Base-by-base conservation (phyloP, 2,329 filamentous ascomycete genomes). In the Aspergillus fijiensis region DNA sequence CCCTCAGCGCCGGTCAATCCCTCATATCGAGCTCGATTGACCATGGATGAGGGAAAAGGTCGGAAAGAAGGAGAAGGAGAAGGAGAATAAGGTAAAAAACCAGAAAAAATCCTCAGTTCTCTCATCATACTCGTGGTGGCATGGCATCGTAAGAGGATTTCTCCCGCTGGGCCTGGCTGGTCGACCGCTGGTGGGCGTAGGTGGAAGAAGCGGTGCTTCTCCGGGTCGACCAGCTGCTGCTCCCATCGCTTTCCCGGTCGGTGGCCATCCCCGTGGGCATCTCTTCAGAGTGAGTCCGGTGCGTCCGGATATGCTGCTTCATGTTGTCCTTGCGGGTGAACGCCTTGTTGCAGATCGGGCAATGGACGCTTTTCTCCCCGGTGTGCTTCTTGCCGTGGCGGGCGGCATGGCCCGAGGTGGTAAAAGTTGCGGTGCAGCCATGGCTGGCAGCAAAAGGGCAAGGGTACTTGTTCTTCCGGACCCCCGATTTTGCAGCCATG, bases 321-420 rank as follows among this genome's bases (percentile, higher is more conserved):
- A 88, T 88, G 73, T 88, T 88, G 76, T 88, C 86, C 69, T 88
- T 88, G 63, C 86, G 83, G 12, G 86, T 88, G 69, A 88, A 88
- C 12, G 85, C 85, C 73, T 88, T 88, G 76, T 85, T 84, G 78
- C 86, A 88, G 62, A 87, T 84, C 0, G 86, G 86, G 69, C 86
- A 88, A 67, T 85, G 82, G n/a, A 87, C 85, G 61, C 87, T 85
- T 72, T 88, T 88, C 74, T 87, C 86, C 58, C 86, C 86, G 0
- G 86, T 88, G 75, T 88, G 86, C 74, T 87, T 88, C 75, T 88
- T 88, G 29, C 86, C 85, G 67, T 88, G 86, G 21, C 86, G 83
- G n/a, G 86, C 85, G 6, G 86, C 86, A 68, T 88, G 86, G 54
- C 86, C 86, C 0, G 86, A 88, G 5, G 86, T 89, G 55, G 86